Base-by-base conservation (phyloP, 2,329 filamentous ascomycete species). In the Knufia fluminis region DNA sequence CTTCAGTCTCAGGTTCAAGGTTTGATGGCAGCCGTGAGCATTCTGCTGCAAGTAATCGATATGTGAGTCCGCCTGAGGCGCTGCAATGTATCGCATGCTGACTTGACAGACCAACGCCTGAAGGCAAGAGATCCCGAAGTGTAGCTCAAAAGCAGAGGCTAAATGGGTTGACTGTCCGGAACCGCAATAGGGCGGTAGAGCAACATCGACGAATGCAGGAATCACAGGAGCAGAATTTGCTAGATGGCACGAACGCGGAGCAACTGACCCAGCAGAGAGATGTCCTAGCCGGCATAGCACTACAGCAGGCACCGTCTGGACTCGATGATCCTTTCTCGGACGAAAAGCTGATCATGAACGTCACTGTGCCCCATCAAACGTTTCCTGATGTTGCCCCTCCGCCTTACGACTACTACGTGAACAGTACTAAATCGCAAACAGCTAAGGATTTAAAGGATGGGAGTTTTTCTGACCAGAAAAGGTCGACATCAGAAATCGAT, bases 1-100 rank as follows among this genome's bases (percentile, higher is more conserved):
- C 33, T 46, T 12, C 44, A 46, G 33, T 46, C 44, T 9, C 44
- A 46, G 44, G 38, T 46, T 8, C 31, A 39, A 22, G 44, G 28
- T 26, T 24, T 46, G 20, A 46, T 46, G 33, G 14, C 17, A 35
- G 44, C 44, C n/a, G 17, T 46, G 7, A 38, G 44, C 10, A 16
- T 46, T 14, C 19, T 46, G 31, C 7, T 46, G 2, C 31, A 46
- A 17, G 44, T 46, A 9, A 46, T 46, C 23, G 44, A 46, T 17
- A 22, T 46, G 44, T 46, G 32, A 46, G 44, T 46, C 3, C 4
- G 19, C 7, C n/a, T 9, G 19, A 17, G 26, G 9, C 24, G 4
- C 22, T 20, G 12, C 20, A 6, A 7, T 22, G 31, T 4, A 33
- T 33, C 3, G 4, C 3, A 4, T 10, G 35, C 22, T 33, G 12